These are phyloP conservation scores for Arachis monticola DNA, from an alignment of 331 rosid genomes.

Conservation along the genomic window DNA sequence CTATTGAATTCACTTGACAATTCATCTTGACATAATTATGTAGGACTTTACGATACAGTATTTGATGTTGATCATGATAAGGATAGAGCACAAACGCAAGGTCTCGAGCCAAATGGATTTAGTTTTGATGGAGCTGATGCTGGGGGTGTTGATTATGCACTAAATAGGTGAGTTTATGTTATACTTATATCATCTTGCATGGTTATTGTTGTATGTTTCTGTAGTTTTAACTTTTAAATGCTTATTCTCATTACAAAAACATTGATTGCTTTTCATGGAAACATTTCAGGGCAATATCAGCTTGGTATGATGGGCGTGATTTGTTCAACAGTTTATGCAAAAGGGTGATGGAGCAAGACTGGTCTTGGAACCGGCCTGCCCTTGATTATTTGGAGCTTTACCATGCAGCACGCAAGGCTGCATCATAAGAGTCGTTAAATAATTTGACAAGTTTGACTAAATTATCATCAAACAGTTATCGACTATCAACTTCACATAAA, in stretches of 20 bases:
- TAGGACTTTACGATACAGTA: slow-evolving; percentile 88
- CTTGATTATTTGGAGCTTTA: slow-evolving; percentile 90
- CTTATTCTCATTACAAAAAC: no score
- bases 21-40: slow-evolving; percentile 35
- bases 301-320: slow-evolving; percentile 74
- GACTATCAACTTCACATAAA: no score
- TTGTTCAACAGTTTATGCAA: slow-evolving; percentile 85
- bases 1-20: slow-evolving; percentile 33
- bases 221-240: background rate
- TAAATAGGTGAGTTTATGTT: slow-evolving; percentile 66
- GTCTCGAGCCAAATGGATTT: slow-evolving; percentile 88
- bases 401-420: slow-evolving; percentile 74
- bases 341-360: slow-evolving; percentile 92
- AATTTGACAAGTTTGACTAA: no score
- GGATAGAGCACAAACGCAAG: slow-evolving; percentile 79
- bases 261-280: background rate
- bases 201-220: no score
- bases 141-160: slow-evolving; percentile 84
- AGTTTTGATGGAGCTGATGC: slow-evolving; percentile 87
- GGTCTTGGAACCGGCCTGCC: slow-evolving; percentile 98
- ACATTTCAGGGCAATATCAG: slow-evolving; percentile 76
- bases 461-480: no score
- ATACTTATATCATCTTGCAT: slow-evolving; percentile 13
- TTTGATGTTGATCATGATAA: slow-evolving; percentile 75
- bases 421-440: background rate